phyloP scores from a whole-genome alignment of 495 filamentous ascomycete species.

The Cladorrhinum samala region DNA sequence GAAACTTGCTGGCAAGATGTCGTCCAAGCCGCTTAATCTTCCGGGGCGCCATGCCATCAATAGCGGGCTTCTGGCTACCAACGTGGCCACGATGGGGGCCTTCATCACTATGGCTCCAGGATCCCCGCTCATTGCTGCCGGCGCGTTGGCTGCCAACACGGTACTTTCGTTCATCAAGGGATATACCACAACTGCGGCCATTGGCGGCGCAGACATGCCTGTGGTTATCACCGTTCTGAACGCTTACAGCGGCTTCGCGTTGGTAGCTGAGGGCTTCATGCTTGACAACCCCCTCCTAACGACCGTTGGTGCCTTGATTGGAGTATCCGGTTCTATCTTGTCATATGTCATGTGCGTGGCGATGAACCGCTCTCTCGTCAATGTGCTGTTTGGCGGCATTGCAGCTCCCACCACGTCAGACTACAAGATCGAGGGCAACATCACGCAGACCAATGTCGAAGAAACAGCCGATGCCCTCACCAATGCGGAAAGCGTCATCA shows the following conservation, averaged over 20 bases:
- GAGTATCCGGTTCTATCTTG: constrained; percentile 74
- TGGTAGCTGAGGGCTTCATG: constrained; percentile 82
- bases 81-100: constrained; percentile 70
- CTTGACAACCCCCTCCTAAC: constrained; percentile 75
- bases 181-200: constrained; percentile 73
- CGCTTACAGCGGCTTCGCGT: constrained; percentile 76
- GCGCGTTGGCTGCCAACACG: constrained; percentile 65
- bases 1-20: constrained; percentile 72
- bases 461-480: constrained; percentile 65
- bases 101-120: constrained; percentile 73
- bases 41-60: constrained; percentile 67
- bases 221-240: constrained; percentile 83
- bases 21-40: constrained; percentile 61
- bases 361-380: constrained; percentile 76
- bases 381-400: constrained; percentile 77
- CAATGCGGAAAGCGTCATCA: constrained; percentile 70
- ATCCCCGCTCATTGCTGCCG: constrained; percentile 64
- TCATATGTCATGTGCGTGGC: constrained; percentile 77
- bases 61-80: constrained; percentile 59
- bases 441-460: constrained; percentile 66
- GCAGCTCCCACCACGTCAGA: constrained; percentile 52
- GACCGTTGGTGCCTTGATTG: constrained; percentile 72
- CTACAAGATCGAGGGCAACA: constrained; percentile 65
- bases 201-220: constrained; percentile 83
- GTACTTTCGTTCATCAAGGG: constrained; percentile 73